Base-by-base conservation (phyloP, 768 basidiomycete species). In the Phylloporus sp. region DNA sequence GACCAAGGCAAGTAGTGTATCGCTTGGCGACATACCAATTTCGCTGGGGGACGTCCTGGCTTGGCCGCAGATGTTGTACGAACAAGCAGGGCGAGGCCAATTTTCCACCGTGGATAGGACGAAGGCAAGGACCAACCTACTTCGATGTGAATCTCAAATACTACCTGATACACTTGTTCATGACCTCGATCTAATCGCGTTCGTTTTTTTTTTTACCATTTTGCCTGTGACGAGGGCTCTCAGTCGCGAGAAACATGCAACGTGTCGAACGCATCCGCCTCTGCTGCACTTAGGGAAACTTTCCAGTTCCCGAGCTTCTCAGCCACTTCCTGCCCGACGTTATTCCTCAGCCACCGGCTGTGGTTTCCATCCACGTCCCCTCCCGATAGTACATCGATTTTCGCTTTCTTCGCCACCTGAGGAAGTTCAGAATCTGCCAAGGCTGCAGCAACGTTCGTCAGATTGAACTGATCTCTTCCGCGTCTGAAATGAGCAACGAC, bases 381-480 rank as follows among this genome's bases (percentile, higher is more conserved):
- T 7, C 21, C 10, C 10, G 17, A 5, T 6, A 29, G 10, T 4
- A 38, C 26, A 17, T 33, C 28, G n/a, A 34, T n/a, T 24, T 46
- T 55, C 4, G 26, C 22, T 8, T 15, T 39, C 31, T 50, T 55
- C 33, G 18, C 48, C 23, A 31, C 21, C n/a, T 20, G 14, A 27
- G 54, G 36, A 6, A 49, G 27, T 11, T 54, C 38, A 2, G 54
- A 47, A 18, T 41, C 48, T 20, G 48, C 52, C 31, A 54, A 22
- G 5, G 43, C 54, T 1, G 48, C 48, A 18, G 54, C 45, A 2
- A 55, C 9, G 28, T 47, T 55, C 2, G 52, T 53, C 21, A 50
- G 52, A 17, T 49, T 50, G 48, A 54, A 55, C 15, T 44, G 48
- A 5, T 47, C 35, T 3, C 52, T 46, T 21, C 53, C 33, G n/a